Conservation (phyloP, 352 stramenopile genomes). For the Phytophthora nicotianae region DNA sequence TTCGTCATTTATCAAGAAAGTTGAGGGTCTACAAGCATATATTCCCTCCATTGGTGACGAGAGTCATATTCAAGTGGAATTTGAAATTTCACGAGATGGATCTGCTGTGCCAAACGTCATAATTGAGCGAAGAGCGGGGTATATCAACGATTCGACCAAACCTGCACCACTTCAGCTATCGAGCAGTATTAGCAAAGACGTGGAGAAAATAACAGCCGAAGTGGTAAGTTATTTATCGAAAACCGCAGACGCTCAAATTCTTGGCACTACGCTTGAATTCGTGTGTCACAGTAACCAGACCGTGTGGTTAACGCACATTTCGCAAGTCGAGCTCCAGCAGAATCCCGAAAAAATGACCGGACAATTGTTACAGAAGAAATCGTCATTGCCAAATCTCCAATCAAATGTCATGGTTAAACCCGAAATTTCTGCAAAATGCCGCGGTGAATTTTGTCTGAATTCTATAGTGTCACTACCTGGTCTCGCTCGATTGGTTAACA, state of each 20-base stretch:
- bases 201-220: slow-evolving; percentile 21
- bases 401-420: neutral
- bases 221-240: slow-evolving; percentile 36
- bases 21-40: slow-evolving; percentile 32
- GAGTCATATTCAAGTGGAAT: slow-evolving; percentile 27
- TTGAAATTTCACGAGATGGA: slow-evolving; percentile 14
- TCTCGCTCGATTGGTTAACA: slow-evolving; percentile 26
- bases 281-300: slow-evolving; percentile 36
- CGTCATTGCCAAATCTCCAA: slow-evolving; percentile 55
- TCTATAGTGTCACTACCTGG: slow-evolving; percentile 41
- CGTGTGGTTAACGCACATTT: slow-evolving; percentile 50
- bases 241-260: slow-evolving; percentile 16
- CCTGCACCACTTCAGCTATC: slow-evolving; percentile 7
- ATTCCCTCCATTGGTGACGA: slow-evolving; percentile 14
- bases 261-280: slow-evolving; percentile 40
- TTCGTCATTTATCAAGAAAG: slow-evolving; percentile 9
- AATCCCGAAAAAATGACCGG: neutral
- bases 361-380: slow-evolving; percentile 22
- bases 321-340: slow-evolving; percentile 21
- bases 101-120: slow-evolving; percentile 23
- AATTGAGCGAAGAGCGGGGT: slow-evolving; percentile 22
- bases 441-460: slow-evolving; percentile 68
- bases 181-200: slow-evolving; percentile 29
- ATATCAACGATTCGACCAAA: slow-evolving; percentile 12
- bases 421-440: slow-evolving; percentile 45